Percentiles rank a stretch among this genome's conserved stretches.
Conservation (phyloP, 2,329 filamentous ascomycete genomes). For the Cladosporium sphaerospermum region DNA sequence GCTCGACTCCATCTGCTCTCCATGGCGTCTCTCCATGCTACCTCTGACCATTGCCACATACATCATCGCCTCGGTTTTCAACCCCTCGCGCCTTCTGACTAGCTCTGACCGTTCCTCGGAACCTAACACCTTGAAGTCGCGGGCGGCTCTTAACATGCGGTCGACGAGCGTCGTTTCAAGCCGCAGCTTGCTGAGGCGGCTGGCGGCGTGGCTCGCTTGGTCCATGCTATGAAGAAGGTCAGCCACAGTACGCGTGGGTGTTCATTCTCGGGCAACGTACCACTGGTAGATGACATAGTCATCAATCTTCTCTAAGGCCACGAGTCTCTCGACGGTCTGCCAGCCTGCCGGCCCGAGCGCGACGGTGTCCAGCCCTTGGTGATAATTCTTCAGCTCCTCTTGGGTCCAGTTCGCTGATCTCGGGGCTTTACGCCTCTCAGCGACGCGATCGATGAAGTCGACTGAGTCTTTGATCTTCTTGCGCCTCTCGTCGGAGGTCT, state of each 20-base stretch:
- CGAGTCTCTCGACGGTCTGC: neutral
- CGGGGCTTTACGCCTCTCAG: neutral
- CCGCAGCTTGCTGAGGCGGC: neutral
- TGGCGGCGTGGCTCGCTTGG: neutral
- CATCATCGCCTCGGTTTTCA: too few species aligned
- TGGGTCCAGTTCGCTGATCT: neutral
- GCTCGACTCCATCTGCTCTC: too few species aligned
- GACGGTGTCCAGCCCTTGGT: neutral
- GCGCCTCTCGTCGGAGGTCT: neutral
- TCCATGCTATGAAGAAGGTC: neutral
- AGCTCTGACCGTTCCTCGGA: too few species aligned
- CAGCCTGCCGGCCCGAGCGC: neutral
- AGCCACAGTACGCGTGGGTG: neutral
- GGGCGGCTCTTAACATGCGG: neutral
- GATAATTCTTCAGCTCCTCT: neutral
- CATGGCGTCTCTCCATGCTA: too few species aligned
- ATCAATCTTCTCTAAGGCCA: neutral
- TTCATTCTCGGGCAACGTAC: neutral
- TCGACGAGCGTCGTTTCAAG: neutral
- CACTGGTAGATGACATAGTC: neutral
- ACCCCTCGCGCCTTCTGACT: too few species aligned
- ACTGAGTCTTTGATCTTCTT: neutral
- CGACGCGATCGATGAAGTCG: neutral
- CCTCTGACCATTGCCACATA: too few species aligned
- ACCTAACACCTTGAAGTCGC: too few species aligned